Evolutionary conservation across 2,329 filamentous ascomycete species (phyloP).

Genomic region (Alternaria arborescens): DNA sequence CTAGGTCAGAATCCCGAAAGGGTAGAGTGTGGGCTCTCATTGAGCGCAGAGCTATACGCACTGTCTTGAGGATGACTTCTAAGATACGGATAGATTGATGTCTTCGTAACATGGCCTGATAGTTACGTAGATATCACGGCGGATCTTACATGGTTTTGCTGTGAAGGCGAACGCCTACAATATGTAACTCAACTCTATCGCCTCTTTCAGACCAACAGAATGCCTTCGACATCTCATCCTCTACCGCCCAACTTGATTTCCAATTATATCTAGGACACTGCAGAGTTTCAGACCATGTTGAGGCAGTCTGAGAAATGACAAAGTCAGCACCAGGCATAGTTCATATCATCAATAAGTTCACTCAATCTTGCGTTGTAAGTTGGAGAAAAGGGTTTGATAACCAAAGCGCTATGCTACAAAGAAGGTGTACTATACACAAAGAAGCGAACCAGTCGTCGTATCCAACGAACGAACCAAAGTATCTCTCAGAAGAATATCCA

Average conservation of each 20-base stretch:
- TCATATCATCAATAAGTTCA: background rate
- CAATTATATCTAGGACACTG: background rate
- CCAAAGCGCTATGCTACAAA: constrained; percentile 23
- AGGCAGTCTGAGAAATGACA: background rate
- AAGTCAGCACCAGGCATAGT: background rate
- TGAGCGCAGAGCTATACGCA: background rate
- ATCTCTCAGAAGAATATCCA: constrained; percentile 8
- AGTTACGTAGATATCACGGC: background rate
- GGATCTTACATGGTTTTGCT: background rate
- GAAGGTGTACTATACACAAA: constrained; percentile 28
- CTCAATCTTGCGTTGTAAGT: background rate
- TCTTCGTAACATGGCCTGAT: background rate
- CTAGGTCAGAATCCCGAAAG: background rate
- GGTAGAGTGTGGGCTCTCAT: constrained; percentile 2
- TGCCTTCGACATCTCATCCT: background rate
- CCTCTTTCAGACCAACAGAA: background rate
- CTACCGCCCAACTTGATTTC: background rate
- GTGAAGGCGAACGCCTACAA: background rate
- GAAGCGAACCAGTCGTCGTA: constrained; percentile 22
- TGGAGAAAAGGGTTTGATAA: constrained; percentile 1
- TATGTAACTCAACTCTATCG: too few species aligned
- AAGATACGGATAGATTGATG: background rate
- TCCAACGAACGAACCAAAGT: constrained; percentile 20
- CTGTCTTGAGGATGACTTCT: background rate
- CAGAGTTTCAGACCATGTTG: background rate